Base-by-base conservation (phyloP, 2,329 filamentous ascomycete species). In the Fusarium sterilihyphosum region DNA sequence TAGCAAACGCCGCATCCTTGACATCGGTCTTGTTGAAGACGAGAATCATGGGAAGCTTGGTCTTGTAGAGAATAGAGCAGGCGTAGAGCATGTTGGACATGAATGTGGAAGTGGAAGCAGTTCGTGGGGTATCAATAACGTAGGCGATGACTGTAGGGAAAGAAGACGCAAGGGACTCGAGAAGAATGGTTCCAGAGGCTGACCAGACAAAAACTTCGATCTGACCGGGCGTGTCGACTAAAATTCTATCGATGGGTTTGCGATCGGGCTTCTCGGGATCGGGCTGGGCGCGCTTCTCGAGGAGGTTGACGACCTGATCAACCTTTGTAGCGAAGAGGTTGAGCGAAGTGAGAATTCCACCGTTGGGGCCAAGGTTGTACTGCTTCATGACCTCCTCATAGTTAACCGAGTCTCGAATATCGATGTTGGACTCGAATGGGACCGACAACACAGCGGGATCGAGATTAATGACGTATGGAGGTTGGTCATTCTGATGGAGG, bases 31-130 rank as follows among this genome's bases (percentile, higher is more conserved):
- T 99, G 87, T 99, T 99, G 88, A 99, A 98, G 17, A 99, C 96
- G 13, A 99, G 86, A 61, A 99, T 97, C 96, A 99, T 99, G 31
- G 96, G 96, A 1, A 99, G 88, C 82, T 97, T 98, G 5, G 96
- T 98, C 87, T 98, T 98, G 89, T 99, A 99, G 22, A 99, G 89
- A 74, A 99, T 99, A 69, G 94, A 97, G 87, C 96, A 98, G 29
- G 96, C 96, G 83, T 99, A 99, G 49, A 99, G 91, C 96, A 99
- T 99, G 85, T 99, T 99, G 82, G 94, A 97, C 96, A 99, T 99
- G 84, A 99, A 99, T 0, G 96, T 99, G 73, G 93, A 95, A 0
- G 96, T 98, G 44, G 94, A 97, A 41, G 93, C 91, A 20, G 95
- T 97, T 61, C 96, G 92, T 8, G 97, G 96, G 4, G 96, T 99